phyloP scores from a whole-genome alignment of 179 eudicot species.

The Silene vulgaris region DNA sequence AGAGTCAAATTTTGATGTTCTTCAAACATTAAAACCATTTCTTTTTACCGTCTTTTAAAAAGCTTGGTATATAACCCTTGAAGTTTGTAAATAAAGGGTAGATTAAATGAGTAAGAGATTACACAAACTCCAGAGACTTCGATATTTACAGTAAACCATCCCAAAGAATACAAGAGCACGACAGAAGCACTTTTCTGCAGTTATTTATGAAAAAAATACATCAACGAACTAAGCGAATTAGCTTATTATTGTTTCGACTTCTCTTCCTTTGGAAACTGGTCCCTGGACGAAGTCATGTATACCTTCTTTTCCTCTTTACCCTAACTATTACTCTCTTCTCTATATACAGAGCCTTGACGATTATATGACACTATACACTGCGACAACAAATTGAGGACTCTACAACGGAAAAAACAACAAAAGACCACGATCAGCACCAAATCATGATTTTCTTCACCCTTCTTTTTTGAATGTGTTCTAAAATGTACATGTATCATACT shows the following conservation, averaged over 20 bases:
- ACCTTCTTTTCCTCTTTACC: slow-evolving; percentile 30
- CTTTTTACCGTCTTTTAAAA: too few relatives aligned
- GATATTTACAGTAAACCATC: not conserved
- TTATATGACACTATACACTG: slow-evolving; percentile 24
- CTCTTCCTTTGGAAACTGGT: slow-evolving; percentile 32
- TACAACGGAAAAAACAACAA: slow-evolving; percentile 8
- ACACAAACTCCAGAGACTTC: not conserved
- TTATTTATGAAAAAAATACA: not conserved
- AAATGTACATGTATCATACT: slow-evolving; percentile 8
- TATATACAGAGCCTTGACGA: slow-evolving; percentile 46
- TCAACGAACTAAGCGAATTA: not conserved
- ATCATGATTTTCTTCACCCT: not conserved
- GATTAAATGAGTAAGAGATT: not conserved
- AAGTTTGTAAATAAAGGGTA: too few relatives aligned
- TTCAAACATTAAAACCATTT: too few relatives aligned
- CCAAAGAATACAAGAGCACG: not conserved
- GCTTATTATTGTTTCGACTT: slow-evolving; percentile 15
- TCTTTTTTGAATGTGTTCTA: not conserved
- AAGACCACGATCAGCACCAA: not conserved
- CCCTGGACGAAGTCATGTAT: slow-evolving; percentile 38
- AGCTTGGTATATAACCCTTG: too few relatives aligned
- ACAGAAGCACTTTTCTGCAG: not conserved
- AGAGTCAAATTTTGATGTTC: too few relatives aligned
- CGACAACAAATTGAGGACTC: slow-evolving; percentile 19
- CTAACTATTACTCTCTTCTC: slow-evolving; percentile 37